Evolutionary conservation across 306 rosid genomes (phyloP).

Genomic region (Mimosa pudica): DNA sequence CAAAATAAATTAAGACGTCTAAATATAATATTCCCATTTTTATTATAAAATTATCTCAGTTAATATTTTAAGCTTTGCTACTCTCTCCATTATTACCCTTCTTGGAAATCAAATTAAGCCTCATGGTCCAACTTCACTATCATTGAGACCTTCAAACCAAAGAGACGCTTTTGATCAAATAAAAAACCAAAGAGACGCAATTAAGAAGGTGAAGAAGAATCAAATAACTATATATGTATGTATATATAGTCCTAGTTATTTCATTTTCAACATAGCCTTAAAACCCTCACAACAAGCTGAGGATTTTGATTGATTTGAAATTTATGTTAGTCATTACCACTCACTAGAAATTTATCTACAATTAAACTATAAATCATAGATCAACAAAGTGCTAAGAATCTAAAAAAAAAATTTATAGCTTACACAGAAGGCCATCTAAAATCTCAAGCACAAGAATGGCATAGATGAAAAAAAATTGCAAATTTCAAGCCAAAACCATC

Average conservation of each 20-base stretch:
- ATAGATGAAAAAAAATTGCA: constrained; percentile 7
- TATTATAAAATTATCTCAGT: background rate
- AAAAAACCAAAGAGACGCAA: background rate
- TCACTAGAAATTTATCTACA: background rate
- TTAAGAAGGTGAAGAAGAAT: background rate
- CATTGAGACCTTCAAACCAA: background rate
- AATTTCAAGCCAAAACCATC: constrained; percentile 46
- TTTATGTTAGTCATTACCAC: background rate
- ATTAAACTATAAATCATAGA: background rate
- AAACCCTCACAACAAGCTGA: background rate
- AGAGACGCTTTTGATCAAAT: too few relatives aligned
- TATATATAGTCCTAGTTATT: background rate
- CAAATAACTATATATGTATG: background rate
- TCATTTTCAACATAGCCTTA: background rate
- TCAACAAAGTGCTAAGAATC: background rate
- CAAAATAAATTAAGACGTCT: too few relatives aligned
- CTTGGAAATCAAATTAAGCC: background rate
- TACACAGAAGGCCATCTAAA: constrained; percentile 25
- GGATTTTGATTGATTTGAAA: background rate
- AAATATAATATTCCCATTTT: background rate
- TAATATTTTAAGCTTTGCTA: background rate
- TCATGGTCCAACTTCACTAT: background rate
- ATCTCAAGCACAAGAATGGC: constrained; percentile 10
- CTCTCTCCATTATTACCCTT: background rate
- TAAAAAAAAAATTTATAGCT: background rate